Evolutionary conservation across 106 monocot species (phyloP).

Genomic region (Ottelia alismoides): DNA sequence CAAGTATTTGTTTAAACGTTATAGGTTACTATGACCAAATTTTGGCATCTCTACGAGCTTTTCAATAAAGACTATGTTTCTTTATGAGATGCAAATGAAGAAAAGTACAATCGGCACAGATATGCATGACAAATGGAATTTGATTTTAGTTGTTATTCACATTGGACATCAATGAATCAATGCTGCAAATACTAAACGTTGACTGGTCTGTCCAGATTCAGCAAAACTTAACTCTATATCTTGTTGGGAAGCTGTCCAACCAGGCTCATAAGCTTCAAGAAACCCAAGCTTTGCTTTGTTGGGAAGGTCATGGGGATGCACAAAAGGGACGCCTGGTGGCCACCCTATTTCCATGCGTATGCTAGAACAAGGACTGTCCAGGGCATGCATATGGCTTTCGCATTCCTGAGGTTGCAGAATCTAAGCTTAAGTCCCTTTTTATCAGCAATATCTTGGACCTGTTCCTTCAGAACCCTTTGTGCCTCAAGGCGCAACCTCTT

Average conservation of each 20-base stretch:
- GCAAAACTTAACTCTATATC: constrained; percentile 70
- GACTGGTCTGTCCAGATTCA: constrained; percentile 29
- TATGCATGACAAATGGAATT: no score
- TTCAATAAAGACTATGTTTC: no score
- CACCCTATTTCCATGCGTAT: constrained; percentile 81
- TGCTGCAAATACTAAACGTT: no score
- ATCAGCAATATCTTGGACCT: constrained; percentile 86
- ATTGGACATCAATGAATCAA: no score
- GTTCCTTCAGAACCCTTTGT: constrained; percentile 80
- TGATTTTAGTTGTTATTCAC: no score
- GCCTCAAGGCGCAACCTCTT: constrained; percentile 88
- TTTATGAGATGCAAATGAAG: no score
- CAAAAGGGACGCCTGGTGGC: constrained; percentile 92
- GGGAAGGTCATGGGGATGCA: constrained; percentile 94
- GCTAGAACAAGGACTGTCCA: constrained; percentile 59
- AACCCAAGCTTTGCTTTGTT: constrained; percentile 88
- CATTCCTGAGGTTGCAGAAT: constrained; percentile 78
- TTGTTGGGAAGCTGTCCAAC: constrained; percentile 86
- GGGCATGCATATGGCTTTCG: constrained; percentile 55
- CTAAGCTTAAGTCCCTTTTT: constrained; percentile 88
- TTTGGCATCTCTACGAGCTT: no score
- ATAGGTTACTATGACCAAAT: no score
- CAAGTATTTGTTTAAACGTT: no score
- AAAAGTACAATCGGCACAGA: no score
- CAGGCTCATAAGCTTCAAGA: constrained; percentile 95